Percentiles rank a stretch among this genome's conserved stretches.
These are phyloP conservation scores for Eurotiales sp. DNA, from an alignment of 2,329 filamentous ascomycete species.

Conservation along the genomic window DNA sequence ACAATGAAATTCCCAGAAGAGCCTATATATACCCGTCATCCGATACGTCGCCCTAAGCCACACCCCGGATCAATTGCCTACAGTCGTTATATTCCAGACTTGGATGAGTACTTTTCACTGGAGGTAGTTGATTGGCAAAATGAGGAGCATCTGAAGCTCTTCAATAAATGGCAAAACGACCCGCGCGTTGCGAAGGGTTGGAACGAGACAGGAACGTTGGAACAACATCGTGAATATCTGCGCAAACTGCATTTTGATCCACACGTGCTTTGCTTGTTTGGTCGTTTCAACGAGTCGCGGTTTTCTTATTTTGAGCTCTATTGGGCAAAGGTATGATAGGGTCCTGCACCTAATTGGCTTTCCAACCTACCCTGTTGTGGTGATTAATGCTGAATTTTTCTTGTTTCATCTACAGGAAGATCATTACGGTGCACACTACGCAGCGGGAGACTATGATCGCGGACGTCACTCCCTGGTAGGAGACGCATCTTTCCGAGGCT, in stretches of 20 bases:
- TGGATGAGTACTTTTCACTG: slow-evolving; percentile 16
- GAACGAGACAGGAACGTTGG: slow-evolving; percentile 17
- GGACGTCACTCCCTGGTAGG: slow-evolving; percentile 50
- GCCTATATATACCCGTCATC: slow-evolving; percentile 13
- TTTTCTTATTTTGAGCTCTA: slow-evolving; percentile 14
- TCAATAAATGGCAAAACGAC: slow-evolving; percentile 18
- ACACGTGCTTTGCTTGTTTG: slow-evolving; percentile 14
- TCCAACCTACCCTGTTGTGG: too few relatives aligned
- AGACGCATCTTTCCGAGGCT: slow-evolving; percentile 47
- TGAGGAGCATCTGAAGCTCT: slow-evolving; percentile 14
- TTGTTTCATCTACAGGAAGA: slow-evolving; percentile 47
- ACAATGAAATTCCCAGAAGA: slow-evolving; percentile 16
- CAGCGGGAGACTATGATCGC: slow-evolving; percentile 54
- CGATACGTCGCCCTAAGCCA: slow-evolving; percentile 13
- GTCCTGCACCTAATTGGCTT: not conserved
- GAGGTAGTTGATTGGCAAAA: slow-evolving; percentile 12
- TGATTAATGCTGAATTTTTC: too few relatives aligned
- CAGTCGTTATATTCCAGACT: slow-evolving; percentile 16
- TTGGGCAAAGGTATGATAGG: slow-evolving; percentile 14
- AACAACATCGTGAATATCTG: slow-evolving; percentile 16
- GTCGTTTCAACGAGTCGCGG: slow-evolving; percentile 11
- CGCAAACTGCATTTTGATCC: slow-evolving; percentile 14
- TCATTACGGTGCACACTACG: slow-evolving; percentile 57
- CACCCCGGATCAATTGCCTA: slow-evolving; percentile 14
- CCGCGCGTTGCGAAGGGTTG: slow-evolving; percentile 16